Base-by-base conservation (phyloP, 208 protist species). In the Trypanosoma boissoni region DNA sequence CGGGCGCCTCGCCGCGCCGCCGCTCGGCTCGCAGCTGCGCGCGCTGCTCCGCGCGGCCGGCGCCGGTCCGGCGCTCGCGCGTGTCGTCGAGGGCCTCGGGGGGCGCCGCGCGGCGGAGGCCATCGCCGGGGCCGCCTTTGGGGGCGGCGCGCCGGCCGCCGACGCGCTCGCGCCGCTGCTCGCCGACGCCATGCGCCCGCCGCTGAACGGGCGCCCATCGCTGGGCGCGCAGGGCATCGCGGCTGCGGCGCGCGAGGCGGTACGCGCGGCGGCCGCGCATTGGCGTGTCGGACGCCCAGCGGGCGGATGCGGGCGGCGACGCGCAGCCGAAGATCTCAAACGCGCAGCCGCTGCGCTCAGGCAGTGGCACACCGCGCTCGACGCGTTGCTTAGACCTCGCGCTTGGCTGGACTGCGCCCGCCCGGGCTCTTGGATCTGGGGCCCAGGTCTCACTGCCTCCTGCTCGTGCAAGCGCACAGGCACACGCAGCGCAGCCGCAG, bases 341-440 rank as follows among this genome's bases (percentile, higher is more conserved):
- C 21, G 57, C 32, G 41, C 53, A 9, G 55, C 57, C 24, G 27
- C 14, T 14, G 29, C 39, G 2, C 26, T 71, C 16, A 10, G 27
- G 23, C 27, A 48, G 21, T 71, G 55, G 55, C 37, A 53, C 50
- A 21, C 53, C 27, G 48, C 58, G 23, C 39, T 80, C 28, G 70
- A 73, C 3, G 45, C 52, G 31, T 45, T 80, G 12, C 49, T 86
- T n/a, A 56, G 67, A 45, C 51, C 41, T 21, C 46, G 57, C 45
- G 76, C 76, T n/a, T 83, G 76, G 76, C 56, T 83, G 26, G 76
- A 83, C 52, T 80, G 64, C 49, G 66, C 80, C 18, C 32, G 36
- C 24, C 59, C n/a, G 42, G 23, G 31, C 20, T 23, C 57, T 32
- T 46, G 58, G 29, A 46, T 50, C 26, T 68, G 65, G 64, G 34